These are phyloP conservation scores for Ambrosiella xylebori DNA, from an alignment of 2,329 filamentous ascomycete genomes.

Conservation along the genomic window DNA sequence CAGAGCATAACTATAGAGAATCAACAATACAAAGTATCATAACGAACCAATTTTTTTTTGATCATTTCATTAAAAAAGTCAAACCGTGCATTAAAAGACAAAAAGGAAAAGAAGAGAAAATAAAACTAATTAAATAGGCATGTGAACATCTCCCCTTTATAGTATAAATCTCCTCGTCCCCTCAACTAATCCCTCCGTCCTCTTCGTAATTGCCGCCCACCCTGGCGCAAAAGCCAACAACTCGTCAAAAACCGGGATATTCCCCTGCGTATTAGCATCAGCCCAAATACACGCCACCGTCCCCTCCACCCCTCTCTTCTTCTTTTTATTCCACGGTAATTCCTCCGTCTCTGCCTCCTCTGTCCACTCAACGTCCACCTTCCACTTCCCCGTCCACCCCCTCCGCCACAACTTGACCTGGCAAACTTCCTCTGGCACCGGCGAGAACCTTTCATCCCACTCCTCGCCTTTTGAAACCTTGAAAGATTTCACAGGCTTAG, in stretches of 20 bases:
- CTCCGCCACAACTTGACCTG: constrained; percentile 69
- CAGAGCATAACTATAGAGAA: too few relatives aligned
- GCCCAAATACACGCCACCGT: constrained; percentile 75
- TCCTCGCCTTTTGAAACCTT: constrained; percentile 41
- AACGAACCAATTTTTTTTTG: too few relatives aligned
- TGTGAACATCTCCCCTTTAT: constrained; percentile 17
- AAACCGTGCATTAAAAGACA: neutral
- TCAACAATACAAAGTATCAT: too few relatives aligned
- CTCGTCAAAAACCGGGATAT: constrained; percentile 74
- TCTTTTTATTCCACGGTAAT: neutral
- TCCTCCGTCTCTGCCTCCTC: constrained; percentile 14
- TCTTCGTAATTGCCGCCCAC: constrained; percentile 67
- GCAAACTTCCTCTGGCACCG: constrained; percentile 42
- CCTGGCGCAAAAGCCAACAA: constrained; percentile 54
- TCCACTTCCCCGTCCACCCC: constrained; percentile 61
- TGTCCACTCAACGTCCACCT: constrained; percentile 54
- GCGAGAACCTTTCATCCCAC: constrained; percentile 47
- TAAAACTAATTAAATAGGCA: neutral
- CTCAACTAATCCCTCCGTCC: constrained; percentile 62
- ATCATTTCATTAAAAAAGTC: too few relatives aligned
- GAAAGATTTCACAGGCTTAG: constrained; percentile 48
- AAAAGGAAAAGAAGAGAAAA: constrained; percentile 1
- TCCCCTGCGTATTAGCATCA: constrained; percentile 55
- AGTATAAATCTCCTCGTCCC: constrained; percentile 52
- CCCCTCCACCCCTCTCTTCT: constrained; percentile 28